Percentiles rank a stretch among this genome's conserved stretches.
Evolutionary conservation across 2,329 filamentous ascomycete genomes (phyloP).

Genomic region (Colletotrichum sublineola): DNA sequence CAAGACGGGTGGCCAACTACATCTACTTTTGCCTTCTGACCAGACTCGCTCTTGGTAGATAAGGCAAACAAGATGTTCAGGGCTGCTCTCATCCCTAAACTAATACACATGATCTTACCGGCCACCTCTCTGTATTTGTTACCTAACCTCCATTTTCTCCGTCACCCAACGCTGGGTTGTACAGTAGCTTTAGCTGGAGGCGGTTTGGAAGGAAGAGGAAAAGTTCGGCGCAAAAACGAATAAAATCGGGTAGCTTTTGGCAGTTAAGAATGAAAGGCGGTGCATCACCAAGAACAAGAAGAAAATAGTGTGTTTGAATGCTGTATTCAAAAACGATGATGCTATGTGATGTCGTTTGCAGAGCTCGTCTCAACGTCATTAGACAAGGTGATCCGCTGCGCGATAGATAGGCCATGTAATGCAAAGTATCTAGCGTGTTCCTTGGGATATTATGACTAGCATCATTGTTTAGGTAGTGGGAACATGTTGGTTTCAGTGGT

Average conservation of each 20-base stretch:
- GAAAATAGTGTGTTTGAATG: constrained; percentile 46
- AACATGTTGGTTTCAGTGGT: constrained; percentile 31
- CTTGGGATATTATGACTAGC: neutral
- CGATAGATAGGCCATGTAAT: constrained; percentile 3
- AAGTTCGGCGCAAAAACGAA: constrained; percentile 51
- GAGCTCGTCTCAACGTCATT: constrained; percentile 27
- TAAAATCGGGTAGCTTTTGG: constrained; percentile 50
- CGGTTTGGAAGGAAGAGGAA: constrained; percentile 49
- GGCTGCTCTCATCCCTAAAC: constrained; percentile 44
- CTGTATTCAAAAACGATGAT: constrained; percentile 13
- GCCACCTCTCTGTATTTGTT: constrained; percentile 53
- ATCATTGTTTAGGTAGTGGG: neutral
- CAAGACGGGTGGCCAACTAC: constrained; percentile 37
- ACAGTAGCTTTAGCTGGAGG: constrained; percentile 52
- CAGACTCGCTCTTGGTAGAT: constrained; percentile 41
- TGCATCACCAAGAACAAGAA: constrained; percentile 45
- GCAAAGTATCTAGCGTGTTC: neutral
- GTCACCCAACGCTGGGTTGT: constrained; percentile 53
- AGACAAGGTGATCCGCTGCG: constrained; percentile 11
- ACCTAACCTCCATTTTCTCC: constrained; percentile 48
- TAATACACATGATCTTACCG: constrained; percentile 44
- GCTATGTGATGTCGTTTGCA: constrained; percentile 20
- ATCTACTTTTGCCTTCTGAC: constrained; percentile 40
- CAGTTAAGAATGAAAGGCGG: constrained; percentile 24
- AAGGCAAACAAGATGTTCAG: constrained; percentile 37